Evolutionary conservation across 495 filamentous ascomycete species (phyloP).

Genomic region (Alectoria sarmentosa): DNA sequence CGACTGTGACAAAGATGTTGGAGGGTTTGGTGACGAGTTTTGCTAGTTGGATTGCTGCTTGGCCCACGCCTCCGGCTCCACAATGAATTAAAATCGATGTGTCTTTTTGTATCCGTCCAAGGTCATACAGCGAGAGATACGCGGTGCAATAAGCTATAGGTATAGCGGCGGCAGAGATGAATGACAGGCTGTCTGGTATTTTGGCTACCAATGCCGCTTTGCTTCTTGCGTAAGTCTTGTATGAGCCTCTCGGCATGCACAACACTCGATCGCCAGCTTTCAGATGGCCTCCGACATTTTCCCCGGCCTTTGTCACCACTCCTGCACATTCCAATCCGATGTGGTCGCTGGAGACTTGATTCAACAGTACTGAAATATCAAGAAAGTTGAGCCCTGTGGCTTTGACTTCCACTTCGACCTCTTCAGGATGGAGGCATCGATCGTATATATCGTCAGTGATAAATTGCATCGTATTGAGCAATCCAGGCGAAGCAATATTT

Average conservation of each 20-base stretch:
- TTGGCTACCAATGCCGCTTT: not conserved
- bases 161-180: conserved; percentile 43
- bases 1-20: conserved; percentile 18
- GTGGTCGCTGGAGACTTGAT: conserved; percentile 32
- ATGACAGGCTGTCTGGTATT: conserved; percentile 35
- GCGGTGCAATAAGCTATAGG: conserved; percentile 47
- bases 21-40: conserved; percentile 2
- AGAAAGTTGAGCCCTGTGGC: conserved; percentile 27
- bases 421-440: not conserved
- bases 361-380: conserved; percentile 36
- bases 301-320: too few species aligned
- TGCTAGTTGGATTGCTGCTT: conserved; percentile 19
- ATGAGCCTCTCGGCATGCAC: not conserved
- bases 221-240: not conserved
- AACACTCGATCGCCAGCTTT: conserved; percentile 19
- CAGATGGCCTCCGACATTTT: conserved; percentile 34
- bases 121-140: conserved; percentile 39
- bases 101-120: conserved; percentile 11
- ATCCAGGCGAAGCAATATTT: conserved; percentile 10
- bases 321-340: too few species aligned
- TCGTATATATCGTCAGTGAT: not conserved
- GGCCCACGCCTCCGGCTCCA: conserved; percentile 18
- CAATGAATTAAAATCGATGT: conserved; percentile 15
- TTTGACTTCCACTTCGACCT: conserved; percentile 13
- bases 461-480: conserved; percentile 14